Percentiles rank a stretch among this genome's conserved stretches.
phyloP scores from a whole-genome alignment of 306 rosid species.

The Echinosophora koreensis region DNA sequence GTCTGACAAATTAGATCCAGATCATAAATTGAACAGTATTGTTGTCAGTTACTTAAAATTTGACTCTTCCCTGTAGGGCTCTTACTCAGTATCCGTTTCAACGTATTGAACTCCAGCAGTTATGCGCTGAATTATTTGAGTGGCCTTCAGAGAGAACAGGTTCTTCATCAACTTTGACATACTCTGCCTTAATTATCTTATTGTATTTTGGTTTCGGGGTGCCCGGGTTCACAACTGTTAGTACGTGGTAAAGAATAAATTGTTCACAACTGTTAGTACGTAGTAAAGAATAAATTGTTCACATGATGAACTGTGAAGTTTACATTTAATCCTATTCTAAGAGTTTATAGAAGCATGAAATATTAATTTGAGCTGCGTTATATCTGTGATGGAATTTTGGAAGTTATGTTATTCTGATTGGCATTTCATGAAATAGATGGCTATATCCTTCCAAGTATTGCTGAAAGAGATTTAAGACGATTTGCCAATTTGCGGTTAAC shows the following conservation, averaged over 20 bases:
- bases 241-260: background rate
- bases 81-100: constrained; percentile 71
- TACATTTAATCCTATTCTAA: background rate
- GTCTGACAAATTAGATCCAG: constrained; percentile 27
- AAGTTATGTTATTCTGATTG: constrained; percentile 36
- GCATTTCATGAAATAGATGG: constrained; percentile 63
- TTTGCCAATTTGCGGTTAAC: constrained; percentile 70
- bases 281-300: constrained; percentile 3
- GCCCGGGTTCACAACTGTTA: background rate
- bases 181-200: constrained; percentile 15
- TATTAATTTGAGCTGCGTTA: constrained; percentile 14
- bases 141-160: constrained; percentile 89
- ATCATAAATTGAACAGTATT: constrained; percentile 18
- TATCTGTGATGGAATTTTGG: background rate
- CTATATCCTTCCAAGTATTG: constrained; percentile 80
- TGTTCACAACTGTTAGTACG: background rate
- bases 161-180: constrained; percentile 47
- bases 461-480: constrained; percentile 78
- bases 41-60: constrained; percentile 28
- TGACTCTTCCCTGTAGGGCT: constrained; percentile 56
- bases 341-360: background rate
- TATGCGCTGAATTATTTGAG: constrained; percentile 65
- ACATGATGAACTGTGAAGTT: constrained; percentile 2
- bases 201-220: background rate
- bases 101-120: constrained; percentile 64